phyloP scores from a whole-genome alignment of 2,329 filamentous ascomycete species.

The Pestalotiopsis sp. region DNA sequence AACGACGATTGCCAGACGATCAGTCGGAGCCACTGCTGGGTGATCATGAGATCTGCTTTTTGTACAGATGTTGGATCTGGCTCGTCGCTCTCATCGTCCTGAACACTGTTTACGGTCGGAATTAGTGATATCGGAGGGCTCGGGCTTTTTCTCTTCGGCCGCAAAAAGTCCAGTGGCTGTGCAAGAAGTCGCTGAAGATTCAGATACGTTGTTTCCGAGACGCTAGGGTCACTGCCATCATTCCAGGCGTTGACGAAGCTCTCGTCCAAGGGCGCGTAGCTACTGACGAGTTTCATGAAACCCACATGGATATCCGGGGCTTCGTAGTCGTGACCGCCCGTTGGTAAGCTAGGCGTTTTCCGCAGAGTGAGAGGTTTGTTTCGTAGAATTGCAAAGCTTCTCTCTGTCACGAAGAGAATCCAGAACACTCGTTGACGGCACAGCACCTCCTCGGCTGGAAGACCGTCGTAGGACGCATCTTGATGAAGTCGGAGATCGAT shows the following conservation, averaged over 20 bases:
- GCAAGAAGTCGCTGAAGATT: constrained; percentile 37
- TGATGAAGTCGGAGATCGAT: constrained; percentile 62
- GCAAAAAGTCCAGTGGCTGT: constrained; percentile 34
- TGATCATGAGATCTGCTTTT: constrained; percentile 69
- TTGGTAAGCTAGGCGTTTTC: constrained; percentile 59
- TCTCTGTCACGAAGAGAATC: constrained; percentile 65
- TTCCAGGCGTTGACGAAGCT: constrained; percentile 68
- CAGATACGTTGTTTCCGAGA: constrained; percentile 37
- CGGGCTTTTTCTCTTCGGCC: constrained; percentile 22
- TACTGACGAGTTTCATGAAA: constrained; percentile 62
- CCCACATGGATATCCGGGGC: constrained; percentile 56
- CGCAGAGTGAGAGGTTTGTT: constrained; percentile 66
- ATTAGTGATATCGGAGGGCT: neutral
- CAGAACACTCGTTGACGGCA: constrained; percentile 62
- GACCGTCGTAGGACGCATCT: constrained; percentile 54
- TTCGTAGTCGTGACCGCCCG: constrained; percentile 55
- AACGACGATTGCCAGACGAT: constrained; percentile 77
- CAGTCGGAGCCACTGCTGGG: constrained; percentile 71
- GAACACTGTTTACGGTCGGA: constrained; percentile 6
- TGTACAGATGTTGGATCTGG: constrained; percentile 63
- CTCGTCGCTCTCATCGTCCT: constrained; percentile 41
- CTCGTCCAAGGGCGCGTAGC: constrained; percentile 66
- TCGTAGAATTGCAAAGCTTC: constrained; percentile 64
- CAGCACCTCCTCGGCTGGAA: constrained; percentile 53
- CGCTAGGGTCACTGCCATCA: constrained; percentile 47